phyloP scores from a whole-genome alignment of 2,329 filamentous ascomycete genomes.

The Diplodia corticola region DNA sequence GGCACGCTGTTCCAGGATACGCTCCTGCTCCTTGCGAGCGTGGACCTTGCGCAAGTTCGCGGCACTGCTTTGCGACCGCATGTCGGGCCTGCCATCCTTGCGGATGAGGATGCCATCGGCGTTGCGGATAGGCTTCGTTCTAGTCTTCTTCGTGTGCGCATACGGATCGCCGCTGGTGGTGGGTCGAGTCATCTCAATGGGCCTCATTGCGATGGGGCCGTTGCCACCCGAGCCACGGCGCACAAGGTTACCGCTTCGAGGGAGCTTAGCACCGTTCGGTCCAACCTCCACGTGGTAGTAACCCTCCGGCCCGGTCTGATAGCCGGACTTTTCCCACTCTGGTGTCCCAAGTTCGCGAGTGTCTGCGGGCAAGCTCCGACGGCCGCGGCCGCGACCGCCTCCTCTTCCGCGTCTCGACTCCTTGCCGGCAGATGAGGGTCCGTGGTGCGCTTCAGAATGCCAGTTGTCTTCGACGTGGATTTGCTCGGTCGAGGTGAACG shows the following conservation, averaged over 20 bases:
- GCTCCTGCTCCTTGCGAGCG: slow-evolving; percentile 46
- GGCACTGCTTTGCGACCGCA: slow-evolving; percentile 54
- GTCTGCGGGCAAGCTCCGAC: slow-evolving; percentile 38
- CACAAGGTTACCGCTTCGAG: slow-evolving; percentile 30
- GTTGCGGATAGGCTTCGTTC: slow-evolving; percentile 53
- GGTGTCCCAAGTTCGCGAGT: slow-evolving; percentile 36
- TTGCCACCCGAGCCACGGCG: slow-evolving; percentile 38
- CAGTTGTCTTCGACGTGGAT: slow-evolving; percentile 33
- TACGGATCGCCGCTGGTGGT: slow-evolving; percentile 37
- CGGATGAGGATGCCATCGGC: slow-evolving; percentile 53
- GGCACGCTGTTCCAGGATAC: slow-evolving; percentile 11
- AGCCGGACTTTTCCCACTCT: slow-evolving; percentile 46
- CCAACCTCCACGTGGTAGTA: slow-evolving; percentile 34
- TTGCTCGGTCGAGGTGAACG: slow-evolving; percentile 32
- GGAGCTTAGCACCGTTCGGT: slow-evolving; percentile 27
- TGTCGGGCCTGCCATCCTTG: slow-evolving; percentile 54
- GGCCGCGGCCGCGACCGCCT: slow-evolving; percentile 41
- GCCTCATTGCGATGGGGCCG: slow-evolving; percentile 24
- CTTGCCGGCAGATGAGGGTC: slow-evolving; percentile 24
- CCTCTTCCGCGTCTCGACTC: slow-evolving; percentile 28
- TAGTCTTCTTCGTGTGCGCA: slow-evolving; percentile 48
- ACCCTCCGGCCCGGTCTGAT: slow-evolving; percentile 40
- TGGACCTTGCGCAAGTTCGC: slow-evolving; percentile 54
- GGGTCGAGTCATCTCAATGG: slow-evolving; percentile 26
- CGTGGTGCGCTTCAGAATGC: slow-evolving; percentile 36